A percentile compares a stretch with the other conserved stretches of the same genome.
These are phyloP conservation scores for Debaryomyces hansenii DNA, from an alignment of 805 yeast genomes.

Conservation along the genomic window DNA sequence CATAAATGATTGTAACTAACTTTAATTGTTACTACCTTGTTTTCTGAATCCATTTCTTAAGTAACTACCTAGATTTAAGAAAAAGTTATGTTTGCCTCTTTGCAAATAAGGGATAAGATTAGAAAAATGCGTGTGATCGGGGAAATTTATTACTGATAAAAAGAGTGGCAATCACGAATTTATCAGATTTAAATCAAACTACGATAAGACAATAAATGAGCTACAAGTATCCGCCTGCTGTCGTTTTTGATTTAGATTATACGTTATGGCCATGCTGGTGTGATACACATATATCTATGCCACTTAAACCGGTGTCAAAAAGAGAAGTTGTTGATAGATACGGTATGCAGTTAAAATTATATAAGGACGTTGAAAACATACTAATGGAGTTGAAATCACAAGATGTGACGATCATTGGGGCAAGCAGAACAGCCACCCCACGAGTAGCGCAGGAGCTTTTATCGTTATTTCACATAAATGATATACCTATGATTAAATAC, in stretches of 20 bases:
- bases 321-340: slow-evolving; percentile 48
- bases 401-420: slow-evolving; percentile 58
- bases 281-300: slow-evolving; percentile 67
- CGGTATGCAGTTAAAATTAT: slow-evolving; percentile 59
- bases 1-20: slow-evolving; percentile 8
- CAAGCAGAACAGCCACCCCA: slow-evolving; percentile 80
- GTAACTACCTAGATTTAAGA: background rate
- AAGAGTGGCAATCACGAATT: background rate
- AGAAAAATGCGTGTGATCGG: background rate
- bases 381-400: slow-evolving; percentile 50
- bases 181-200: background rate
- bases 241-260: slow-evolving; percentile 74
- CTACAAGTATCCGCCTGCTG: slow-evolving; percentile 38
- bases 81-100: background rate
- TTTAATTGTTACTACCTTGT: slow-evolving; percentile 10
- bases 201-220: background rate
- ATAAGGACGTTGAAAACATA: slow-evolving; percentile 67
- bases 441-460: slow-evolving; percentile 69
- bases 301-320: slow-evolving; percentile 41
- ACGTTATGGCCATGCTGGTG: slow-evolving; percentile 87
- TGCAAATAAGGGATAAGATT: background rate
- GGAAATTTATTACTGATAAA: background rate
- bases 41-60: slow-evolving; percentile 6
- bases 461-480: slow-evolving; percentile 50
- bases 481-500: slow-evolving; percentile 48